Percentiles rank a stretch among this genome's conserved stretches.
phyloP scores from a whole-genome alignment of 1,284 basidiomycete species.

The Ganoderma multipileum region DNA sequence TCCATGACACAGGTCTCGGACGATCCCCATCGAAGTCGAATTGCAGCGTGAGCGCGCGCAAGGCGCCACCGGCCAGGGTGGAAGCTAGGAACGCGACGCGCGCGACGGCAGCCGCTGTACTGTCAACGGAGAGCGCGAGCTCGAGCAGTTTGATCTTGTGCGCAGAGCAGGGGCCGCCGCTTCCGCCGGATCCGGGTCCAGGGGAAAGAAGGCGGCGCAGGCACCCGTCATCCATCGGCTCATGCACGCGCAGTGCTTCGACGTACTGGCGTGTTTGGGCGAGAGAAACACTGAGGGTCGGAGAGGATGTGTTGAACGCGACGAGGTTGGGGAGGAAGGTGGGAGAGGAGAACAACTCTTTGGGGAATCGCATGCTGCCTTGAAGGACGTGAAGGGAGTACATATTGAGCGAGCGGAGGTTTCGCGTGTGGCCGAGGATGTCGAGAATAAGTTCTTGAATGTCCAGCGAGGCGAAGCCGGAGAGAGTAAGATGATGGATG shows the following conservation, averaged over 20 bases:
- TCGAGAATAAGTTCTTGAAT: conserved; percentile 25
- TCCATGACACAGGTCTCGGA: conserved; percentile 24
- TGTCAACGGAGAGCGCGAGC: conserved; percentile 22
- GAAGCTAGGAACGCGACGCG: conserved; percentile 23
- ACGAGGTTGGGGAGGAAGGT: conserved; percentile 26
- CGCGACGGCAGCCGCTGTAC: conserved; percentile 16
- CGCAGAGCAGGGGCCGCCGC: neutral
- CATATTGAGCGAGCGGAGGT: conserved; percentile 31
- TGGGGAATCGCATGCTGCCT: conserved; percentile 14
- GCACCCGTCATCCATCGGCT: conserved; percentile 16
- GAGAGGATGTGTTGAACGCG: conserved; percentile 21
- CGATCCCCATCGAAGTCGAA: conserved; percentile 17
- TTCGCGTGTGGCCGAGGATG: conserved; percentile 24
- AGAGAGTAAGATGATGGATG: conserved; percentile 30
- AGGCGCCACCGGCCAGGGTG: conserved; percentile 17
- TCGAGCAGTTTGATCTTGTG: conserved; percentile 15
- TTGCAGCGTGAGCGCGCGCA: conserved; percentile 23
- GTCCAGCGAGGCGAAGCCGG: conserved; percentile 20
- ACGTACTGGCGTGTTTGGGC: conserved; percentile 11
- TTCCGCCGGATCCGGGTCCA: neutral
- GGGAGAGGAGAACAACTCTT: conserved; percentile 14
- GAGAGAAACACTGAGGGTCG: conserved; percentile 9
- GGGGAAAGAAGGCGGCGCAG: conserved; percentile 13
- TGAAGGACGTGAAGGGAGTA: conserved; percentile 17
- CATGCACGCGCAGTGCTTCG: conserved; percentile 24